Evolutionary conservation across 768 basidiomycete genomes (phyloP).

Genomic region (Panaeolus cyanescens): DNA sequence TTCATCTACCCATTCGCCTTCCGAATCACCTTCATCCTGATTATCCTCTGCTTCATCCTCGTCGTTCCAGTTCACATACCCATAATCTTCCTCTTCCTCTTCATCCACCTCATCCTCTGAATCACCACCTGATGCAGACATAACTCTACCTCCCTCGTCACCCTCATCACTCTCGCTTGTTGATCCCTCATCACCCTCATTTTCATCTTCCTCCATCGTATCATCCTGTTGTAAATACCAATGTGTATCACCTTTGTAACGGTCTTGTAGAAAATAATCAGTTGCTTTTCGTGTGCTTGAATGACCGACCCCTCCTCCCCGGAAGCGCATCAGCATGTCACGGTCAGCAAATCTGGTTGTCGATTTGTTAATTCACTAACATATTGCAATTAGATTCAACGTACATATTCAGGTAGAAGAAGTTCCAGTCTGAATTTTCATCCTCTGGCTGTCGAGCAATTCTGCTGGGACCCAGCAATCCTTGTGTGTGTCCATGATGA

Average conservation of each 20-base stretch:
- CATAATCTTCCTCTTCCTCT: not conserved
- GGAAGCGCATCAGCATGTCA: constrained; percentile 35
- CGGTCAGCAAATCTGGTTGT: constrained; percentile 34
- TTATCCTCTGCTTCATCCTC: constrained; percentile 3
- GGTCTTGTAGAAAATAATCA: not conserved
- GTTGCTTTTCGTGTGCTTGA: not conserved
- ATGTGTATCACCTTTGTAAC: not conserved
- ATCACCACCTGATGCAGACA: not conserved
- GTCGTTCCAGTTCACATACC: not conserved
- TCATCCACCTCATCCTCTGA: constrained; percentile 7
- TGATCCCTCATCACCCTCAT: not conserved
- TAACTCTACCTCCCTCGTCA: constrained; percentile 8
- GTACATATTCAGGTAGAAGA: constrained; percentile 39
- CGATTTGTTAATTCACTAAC: too few relatives aligned
- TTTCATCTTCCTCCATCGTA: not conserved
- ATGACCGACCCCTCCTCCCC: constrained; percentile 34
- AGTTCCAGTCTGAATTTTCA: constrained; percentile 28
- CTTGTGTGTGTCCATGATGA: constrained; percentile 13
- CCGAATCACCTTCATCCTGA: constrained; percentile 6
- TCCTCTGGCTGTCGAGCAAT: constrained; percentile 12
- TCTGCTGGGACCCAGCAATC: constrained; percentile 13
- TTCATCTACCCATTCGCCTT: constrained; percentile 6
- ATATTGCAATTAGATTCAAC: constrained; percentile 9
- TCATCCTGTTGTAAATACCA: not conserved
- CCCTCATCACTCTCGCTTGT: not conserved